Conservation (phyloP, 768 basidiomycete species). For the Rhizopogon rudus region DNA sequence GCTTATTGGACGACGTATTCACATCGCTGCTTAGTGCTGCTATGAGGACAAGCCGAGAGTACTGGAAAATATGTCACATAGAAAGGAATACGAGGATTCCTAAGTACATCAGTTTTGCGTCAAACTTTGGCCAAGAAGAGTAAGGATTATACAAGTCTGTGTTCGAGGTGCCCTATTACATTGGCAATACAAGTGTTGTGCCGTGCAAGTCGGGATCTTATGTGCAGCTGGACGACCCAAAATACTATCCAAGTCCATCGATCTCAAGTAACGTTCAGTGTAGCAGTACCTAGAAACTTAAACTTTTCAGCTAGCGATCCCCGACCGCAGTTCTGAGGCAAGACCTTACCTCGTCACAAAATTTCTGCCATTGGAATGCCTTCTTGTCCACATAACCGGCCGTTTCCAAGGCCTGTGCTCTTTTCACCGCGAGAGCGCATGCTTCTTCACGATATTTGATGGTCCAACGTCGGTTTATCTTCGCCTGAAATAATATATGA, state of each 20-base stretch:
- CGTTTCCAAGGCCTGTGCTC: conserved; percentile 27
- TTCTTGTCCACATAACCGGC: conserved; percentile 32
- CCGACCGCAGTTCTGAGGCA: not conserved
- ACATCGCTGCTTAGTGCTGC: too few relatives aligned
- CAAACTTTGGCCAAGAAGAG: too few relatives aligned
- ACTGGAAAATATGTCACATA: too few relatives aligned
- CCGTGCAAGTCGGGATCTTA: too few relatives aligned
- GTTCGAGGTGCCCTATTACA: too few relatives aligned
- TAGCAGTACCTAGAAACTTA: not conserved
- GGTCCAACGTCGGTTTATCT: conserved; percentile 39
- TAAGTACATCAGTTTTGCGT: too few relatives aligned
- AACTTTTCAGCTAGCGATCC: not conserved
- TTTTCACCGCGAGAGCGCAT: conserved; percentile 45
- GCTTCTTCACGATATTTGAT: conserved; percentile 46
- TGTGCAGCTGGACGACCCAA: not conserved
- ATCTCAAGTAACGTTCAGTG: not conserved
- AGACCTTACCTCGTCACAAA: conserved; percentile 43
- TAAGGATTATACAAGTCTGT: too few relatives aligned
- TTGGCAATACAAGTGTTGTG: too few relatives aligned
- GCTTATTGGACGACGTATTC: too few relatives aligned
- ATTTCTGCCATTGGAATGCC: conserved; percentile 49
- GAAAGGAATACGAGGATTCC: too few relatives aligned
- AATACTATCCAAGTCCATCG: not conserved
- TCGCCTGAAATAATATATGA: conserved; percentile 23
- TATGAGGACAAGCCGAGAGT: too few relatives aligned